Evolutionary conservation across 2,329 filamentous ascomycete species (phyloP), one percentile per base, ranked within the genome.

Genomic region (Alternaria brassicicola): DNA sequence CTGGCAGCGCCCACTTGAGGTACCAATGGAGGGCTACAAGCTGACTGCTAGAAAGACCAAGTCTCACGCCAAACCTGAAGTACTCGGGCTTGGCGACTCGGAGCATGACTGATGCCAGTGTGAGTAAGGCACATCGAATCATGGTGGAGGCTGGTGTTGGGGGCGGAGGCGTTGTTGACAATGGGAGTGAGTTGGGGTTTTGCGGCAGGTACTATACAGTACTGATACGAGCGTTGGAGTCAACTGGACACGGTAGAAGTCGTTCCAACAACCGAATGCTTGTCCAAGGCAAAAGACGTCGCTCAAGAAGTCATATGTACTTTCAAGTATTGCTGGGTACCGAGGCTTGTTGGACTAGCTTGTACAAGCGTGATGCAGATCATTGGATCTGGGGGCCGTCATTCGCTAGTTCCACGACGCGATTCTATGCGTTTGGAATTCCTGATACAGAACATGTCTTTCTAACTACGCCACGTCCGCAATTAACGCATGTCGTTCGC

Each of bases 401-500:
- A 55, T 51, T 59, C 39, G 56, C 52, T 58, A 46, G 46, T 33
- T 35, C 42, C 52, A 46, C 52, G 56, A 48, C 39, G 55, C 42
- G 55, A 57, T 51, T 33, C 21, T 45, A 23, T 41, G 31, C 31
- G 21, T 30, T 30, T 39, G 55, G 48, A 46, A 55, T 45, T 39
- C 28, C 43, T 35, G 26, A 50, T 41, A 25, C n/a, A 7, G 38
- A 45, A 47, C 23, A n/a, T 36, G 17, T 15, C 36, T 42, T 31
- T 9, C 23, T 38, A 21, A 52, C 54, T 23, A 55, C 46, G 36
- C 53, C 35, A 52, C 50, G 8, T 28, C 42, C 21, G 45, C 49
- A 45, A 19, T 28, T 13, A 52, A 66, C 69, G 68, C 62, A 76
- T 75, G 76, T 64, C 71, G 62, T 53, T 62, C 59, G 69, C 75